A percentile compares a stretch with the other conserved stretches of the same genome.
Conservation (phyloP, 2,329 filamentous ascomycete genomes). For the Cryoendolithus antarcticus region DNA sequence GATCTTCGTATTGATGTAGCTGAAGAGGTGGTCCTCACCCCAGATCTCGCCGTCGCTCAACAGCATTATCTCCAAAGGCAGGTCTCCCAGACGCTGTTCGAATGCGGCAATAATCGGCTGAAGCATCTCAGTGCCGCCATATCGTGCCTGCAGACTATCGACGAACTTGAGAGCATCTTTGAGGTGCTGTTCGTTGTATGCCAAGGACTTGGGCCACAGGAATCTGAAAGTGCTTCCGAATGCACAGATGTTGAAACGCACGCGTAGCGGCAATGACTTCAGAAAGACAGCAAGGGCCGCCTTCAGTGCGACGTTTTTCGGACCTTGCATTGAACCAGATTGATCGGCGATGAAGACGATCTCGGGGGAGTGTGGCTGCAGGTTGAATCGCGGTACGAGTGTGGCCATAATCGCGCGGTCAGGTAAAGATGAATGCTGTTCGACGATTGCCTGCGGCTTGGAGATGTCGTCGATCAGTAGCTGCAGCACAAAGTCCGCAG, state of each 20-base stretch:
- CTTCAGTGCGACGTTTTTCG: conserved; percentile 41
- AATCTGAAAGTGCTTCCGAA: conserved; percentile 43
- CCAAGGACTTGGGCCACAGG: conserved; percentile 36
- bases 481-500: conserved; percentile 55
- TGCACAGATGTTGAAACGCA: conserved; percentile 59
- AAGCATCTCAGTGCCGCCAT: conserved; percentile 44
- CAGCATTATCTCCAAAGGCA: conserved; percentile 41
- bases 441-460: conserved; percentile 52
- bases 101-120: conserved; percentile 36
- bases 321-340: conserved; percentile 50
- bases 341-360: conserved; percentile 63
- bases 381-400: conserved; percentile 56
- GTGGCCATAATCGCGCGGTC: conserved; percentile 57
- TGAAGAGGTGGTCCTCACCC: conserved; percentile 36
- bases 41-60: conserved; percentile 46
- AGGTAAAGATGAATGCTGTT: conserved; percentile 49
- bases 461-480: conserved; percentile 48
- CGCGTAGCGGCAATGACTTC: conserved; percentile 50
- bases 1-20: conserved; percentile 34
- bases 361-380: conserved; percentile 45
- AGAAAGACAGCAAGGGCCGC: conserved; percentile 51
- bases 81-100: conserved; percentile 31
- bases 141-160: conserved; percentile 30
- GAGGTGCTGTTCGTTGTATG: conserved; percentile 35
- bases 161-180: conserved; percentile 33